These are phyloP conservation scores for Verticillium klebahnii DNA, from an alignment of 2,329 filamentous ascomycete genomes.

Conservation along the genomic window DNA sequence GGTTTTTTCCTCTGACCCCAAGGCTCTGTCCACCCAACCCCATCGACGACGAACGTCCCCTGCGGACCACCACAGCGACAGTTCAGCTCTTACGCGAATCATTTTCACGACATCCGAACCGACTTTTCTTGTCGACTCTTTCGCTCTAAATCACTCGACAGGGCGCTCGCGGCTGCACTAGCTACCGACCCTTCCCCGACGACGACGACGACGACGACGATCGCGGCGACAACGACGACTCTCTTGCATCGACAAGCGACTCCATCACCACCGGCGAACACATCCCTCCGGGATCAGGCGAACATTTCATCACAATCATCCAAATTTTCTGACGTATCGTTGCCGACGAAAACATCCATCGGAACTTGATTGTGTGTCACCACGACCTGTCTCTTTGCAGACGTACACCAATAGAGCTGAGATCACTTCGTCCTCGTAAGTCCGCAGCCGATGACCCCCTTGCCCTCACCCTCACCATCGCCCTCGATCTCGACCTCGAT, in stretches of 20 bases:
- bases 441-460: not conserved
- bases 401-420: constrained; percentile 11
- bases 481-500: constrained; percentile 2
- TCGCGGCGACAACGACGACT: constrained; percentile 9
- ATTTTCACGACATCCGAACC: not conserved
- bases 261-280: constrained; percentile 9
- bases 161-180: not conserved
- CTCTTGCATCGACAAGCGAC: constrained; percentile 8
- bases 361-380: not conserved
- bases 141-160: not conserved
- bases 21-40: not conserved
- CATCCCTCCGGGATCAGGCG: constrained; percentile 9
- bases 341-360: not conserved
- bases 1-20: not conserved
- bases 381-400: constrained; percentile 4
- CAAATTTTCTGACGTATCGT: not conserved
- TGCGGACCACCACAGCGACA: not conserved
- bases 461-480: not conserved
- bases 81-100: not conserved
- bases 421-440: constrained; percentile 12
- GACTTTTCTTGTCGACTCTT: not conserved
- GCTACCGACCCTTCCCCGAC: not conserved
- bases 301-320: constrained; percentile 6
- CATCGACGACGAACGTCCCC: constrained; percentile 1
- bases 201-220: not conserved